Percentiles rank a stretch among this genome's conserved stretches.
Conservation (phyloP, 768 basidiomycete species). For the Calocera viscosa region DNA sequence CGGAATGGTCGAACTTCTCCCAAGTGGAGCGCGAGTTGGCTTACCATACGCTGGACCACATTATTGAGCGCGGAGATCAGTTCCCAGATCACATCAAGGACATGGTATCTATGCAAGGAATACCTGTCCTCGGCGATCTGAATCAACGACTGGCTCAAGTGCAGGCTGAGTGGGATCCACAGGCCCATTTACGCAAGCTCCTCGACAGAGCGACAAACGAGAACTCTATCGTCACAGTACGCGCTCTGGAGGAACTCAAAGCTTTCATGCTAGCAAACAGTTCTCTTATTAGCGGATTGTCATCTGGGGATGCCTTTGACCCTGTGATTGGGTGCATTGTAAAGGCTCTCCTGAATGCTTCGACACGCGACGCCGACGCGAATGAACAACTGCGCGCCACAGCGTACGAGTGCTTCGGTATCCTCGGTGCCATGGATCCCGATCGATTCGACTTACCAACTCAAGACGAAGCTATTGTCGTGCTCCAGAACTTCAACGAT, state of each 20-base stretch:
- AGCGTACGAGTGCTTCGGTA: conserved; percentile 82
- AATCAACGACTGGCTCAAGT: conserved; percentile 18
- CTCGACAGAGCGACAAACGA: conserved; percentile 65
- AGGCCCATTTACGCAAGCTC: conserved; percentile 43
- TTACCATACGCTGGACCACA: conserved; percentile 48
- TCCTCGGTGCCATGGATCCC: conserved; percentile 87
- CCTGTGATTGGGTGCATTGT: conserved; percentile 57
- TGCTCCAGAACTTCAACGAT: conserved; percentile 70
- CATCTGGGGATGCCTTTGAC: conserved; percentile 81
- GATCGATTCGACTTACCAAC: conserved; percentile 67
- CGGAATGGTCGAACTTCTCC: conserved; percentile 59
- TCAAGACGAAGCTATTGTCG: conserved; percentile 50
- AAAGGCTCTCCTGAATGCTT: conserved; percentile 50
- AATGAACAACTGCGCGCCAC: conserved; percentile 52
- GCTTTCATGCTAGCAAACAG: conserved; percentile 37
- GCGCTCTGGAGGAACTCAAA: conserved; percentile 66
- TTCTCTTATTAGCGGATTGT: conserved; percentile 42
- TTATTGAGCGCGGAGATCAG: conserved; percentile 46
- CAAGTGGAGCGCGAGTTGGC: conserved; percentile 41
- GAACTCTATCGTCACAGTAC: conserved; percentile 62
- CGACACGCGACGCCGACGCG: conserved; percentile 67
- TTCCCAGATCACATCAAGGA: conserved; percentile 54
- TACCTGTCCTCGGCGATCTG: conserved; percentile 43
- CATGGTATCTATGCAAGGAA: conserved; percentile 60
- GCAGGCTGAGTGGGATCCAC: conserved; percentile 26